A percentile compares a stretch with the other conserved stretches of the same genome.
phyloP scores from a whole-genome alignment of 768 basidiomycete species.

The Sarcomyxa edulis region DNA sequence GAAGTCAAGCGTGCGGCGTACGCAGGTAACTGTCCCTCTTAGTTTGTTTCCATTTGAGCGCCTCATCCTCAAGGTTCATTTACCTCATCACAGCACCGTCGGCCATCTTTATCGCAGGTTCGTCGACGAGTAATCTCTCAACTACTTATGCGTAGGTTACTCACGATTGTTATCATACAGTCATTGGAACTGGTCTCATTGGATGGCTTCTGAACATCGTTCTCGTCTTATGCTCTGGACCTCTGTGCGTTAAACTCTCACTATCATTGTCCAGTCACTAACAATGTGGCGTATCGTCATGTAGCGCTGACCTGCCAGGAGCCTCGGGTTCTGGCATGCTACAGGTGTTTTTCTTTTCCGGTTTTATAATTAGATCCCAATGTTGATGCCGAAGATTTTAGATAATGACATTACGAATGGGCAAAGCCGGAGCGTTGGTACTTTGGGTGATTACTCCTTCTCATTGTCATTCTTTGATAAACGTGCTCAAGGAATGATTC shows the following conservation, averaged over 20 bases:
- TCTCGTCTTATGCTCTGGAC: constrained; percentile 77
- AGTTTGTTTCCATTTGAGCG: no score
- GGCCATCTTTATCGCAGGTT: constrained; percentile 57
- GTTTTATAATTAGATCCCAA: not conserved
- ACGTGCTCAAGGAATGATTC: not conserved
- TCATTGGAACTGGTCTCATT: constrained; percentile 69
- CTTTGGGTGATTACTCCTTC: constrained; percentile 57
- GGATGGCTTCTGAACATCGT: constrained; percentile 90
- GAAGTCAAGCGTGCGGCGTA: constrained; percentile 79
- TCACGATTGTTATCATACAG: constrained; percentile 21
- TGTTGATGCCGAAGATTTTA: constrained; percentile 17
- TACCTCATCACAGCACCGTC: constrained; percentile 33
- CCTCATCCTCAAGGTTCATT: no score
- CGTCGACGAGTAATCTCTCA: no score
- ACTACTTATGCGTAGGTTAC: no score
- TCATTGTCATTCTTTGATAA: not conserved
- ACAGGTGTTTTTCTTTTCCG: constrained; percentile 31
- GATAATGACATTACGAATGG: constrained; percentile 76
- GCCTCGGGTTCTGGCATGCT: constrained; percentile 70
- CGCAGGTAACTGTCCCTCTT: constrained; percentile 46
- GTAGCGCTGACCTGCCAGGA: constrained; percentile 61
- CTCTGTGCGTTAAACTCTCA: constrained; percentile 49
- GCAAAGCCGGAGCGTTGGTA: constrained; percentile 67
- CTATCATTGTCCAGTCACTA: not conserved
- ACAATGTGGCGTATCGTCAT: not conserved